Conservation (phyloP, 177 flowering plant genomes). For the Tripterygium wilfordii region DNA sequence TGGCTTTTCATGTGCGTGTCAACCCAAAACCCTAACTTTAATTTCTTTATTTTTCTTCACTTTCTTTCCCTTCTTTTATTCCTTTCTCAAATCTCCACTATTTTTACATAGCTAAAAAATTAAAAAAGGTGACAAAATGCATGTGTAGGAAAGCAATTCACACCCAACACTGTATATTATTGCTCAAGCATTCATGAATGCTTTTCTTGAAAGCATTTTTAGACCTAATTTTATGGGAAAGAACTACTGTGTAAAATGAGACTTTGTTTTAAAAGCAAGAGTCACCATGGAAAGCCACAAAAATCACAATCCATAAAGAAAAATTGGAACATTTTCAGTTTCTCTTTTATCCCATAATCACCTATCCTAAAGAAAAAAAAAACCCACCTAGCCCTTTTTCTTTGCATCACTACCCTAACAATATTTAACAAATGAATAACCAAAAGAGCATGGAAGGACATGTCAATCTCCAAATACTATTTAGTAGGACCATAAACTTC, state of each 20-base stretch:
- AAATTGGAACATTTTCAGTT: too few species aligned
- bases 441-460: too few species aligned
- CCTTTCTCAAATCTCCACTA: constrained; percentile 4
- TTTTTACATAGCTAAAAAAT: not conserved
- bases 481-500: too few species aligned
- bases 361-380: too few species aligned
- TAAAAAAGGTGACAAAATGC: not conserved
- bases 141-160: not conserved
- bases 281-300: too few species aligned
- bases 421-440: too few species aligned
- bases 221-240: not conserved
- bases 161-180: not conserved
- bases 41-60: not conserved
- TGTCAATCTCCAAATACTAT: too few species aligned
- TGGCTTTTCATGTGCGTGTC: constrained; percentile 12
- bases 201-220: not conserved
- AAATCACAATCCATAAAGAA: too few species aligned
- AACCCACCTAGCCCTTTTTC: too few species aligned
- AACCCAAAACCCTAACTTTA: not conserved
- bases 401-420: too few species aligned
- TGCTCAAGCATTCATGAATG: not conserved
- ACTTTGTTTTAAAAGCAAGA: constrained; percentile 6
- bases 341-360: too few species aligned
- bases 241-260: not conserved
- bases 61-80: not conserved